phyloP scores from a whole-genome alignment of 1,284 basidiomycete species.

The Irpex rosettiformis region DNA sequence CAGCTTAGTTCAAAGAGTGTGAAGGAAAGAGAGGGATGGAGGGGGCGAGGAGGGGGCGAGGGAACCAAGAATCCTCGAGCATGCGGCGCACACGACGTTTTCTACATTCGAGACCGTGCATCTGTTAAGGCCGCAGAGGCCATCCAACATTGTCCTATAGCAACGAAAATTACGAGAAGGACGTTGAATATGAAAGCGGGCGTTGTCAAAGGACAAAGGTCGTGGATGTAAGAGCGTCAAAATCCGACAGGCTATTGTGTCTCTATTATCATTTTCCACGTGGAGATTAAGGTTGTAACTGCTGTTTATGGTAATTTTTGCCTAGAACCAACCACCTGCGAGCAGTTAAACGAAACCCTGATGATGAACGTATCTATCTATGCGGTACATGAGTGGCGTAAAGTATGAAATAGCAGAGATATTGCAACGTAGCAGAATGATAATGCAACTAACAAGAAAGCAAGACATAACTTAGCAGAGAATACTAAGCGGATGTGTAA shows the following conservation, averaged over 20 bases:
- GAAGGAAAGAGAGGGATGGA: not conserved
- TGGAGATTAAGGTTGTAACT: not conserved
- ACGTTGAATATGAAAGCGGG: not conserved
- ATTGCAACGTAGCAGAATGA: not conserved
- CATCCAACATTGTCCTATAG: not conserved
- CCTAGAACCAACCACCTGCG: not conserved
- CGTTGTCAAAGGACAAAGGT: not conserved
- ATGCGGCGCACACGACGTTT: not conserved
- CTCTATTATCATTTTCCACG: not conserved
- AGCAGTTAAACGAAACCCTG: not conserved
- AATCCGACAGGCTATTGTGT: not conserved
- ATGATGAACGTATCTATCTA: not conserved
- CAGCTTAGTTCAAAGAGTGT: not conserved
- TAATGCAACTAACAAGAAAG: conserved; percentile 1
- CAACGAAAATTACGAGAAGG: not conserved
- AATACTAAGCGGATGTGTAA: not conserved
- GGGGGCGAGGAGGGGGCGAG: not conserved
- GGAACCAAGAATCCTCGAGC: not conserved
- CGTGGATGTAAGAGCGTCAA: not conserved
- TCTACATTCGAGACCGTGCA: not conserved
- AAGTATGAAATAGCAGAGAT: not conserved
- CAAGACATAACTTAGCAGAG: not conserved
- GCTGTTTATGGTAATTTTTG: conserved; percentile 2
- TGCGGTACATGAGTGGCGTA: not conserved
- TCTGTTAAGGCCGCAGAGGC: not conserved